Base-by-base conservation (phyloP, 345 rosid species). In the Gossypium turneri region DNA sequence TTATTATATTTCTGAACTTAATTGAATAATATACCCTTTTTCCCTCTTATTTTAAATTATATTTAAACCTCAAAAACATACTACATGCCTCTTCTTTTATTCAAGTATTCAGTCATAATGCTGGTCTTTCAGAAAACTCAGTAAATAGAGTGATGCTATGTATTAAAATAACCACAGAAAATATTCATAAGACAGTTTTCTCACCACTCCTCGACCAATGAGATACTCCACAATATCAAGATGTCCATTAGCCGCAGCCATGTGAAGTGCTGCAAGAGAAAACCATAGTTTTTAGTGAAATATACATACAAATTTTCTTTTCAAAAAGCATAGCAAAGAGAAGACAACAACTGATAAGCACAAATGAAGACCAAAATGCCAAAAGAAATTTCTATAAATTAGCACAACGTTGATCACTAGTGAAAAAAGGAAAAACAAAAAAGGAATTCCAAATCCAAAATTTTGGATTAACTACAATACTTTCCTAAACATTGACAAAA, bases 221-320 rank as follows among this genome's bases (percentile, higher is more conserved):
- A 93, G 95, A 79, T 88, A 90, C 80, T 90, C 94, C 79, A 89
- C 94, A 58, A 91, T 78, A 41, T 57, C 71, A 77, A 86, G 79
- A 76, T 90, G 96, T 52, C 98, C 98, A 77, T 95, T 90, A 17
- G 96, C 99, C 12, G 96, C 90, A 16, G 98, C 99, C 98, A 95
- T 92, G 77, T 94, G 97, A 77, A 94, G 90, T 16, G 97, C 97
- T 94, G 84, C 75, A 78, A 81, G 60, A 29, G 79, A 22, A 65
- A 74, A 61, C 70, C 69, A 6, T 22, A 15, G n/a, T 10, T 15
- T 7, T 67, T 22, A 67, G 53, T 22, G 70, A 67, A 67, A 47
- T 67, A 66, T 44, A 45, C 1, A 1, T 7, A 67, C 8, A 67
- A 67, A 44, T 20, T 44, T 66, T 44, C n/a, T 20, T 66, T 44